Evolutionary conservation across 345 rosid species (phyloP), one percentile per base, ranked within the genome.

Genomic region (Heritiera fomes): DNA sequence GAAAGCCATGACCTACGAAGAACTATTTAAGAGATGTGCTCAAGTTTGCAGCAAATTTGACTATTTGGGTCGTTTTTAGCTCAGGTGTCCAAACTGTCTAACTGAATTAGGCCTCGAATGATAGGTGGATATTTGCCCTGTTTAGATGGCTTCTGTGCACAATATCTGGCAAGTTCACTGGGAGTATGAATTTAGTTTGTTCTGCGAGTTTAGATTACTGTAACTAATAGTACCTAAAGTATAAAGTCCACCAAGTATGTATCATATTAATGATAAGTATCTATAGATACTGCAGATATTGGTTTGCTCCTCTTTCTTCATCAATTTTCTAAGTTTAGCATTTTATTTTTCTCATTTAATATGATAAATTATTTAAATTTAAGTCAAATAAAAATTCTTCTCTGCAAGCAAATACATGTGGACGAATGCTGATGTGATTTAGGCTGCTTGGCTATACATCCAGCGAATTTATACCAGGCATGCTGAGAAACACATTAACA

Each of bases 341-440:
- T 38, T 64, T n/a, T 65, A 65, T 45, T 68, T 59, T 68, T 45
- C 73, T 68, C 71, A 67, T 41, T 41, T 67, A 20, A 45, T 41
- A 65, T 28, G 49, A 65, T 65, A 40, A 65, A 65, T 65, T 14
- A 63, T 34, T 10, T 32, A 32, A 32, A 63, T 32, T 63, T 41
- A 41, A 17, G 69, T 64, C 46, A 64, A 15, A 15, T 53, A 15
- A 15, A 17, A 56, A 18, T 6, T 56, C 3, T 6, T 1, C 23
- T 2, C 10, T 64, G 12, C 45, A 2, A 0, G 38, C 18, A 41
- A 64, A 64, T 15, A 38, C 69, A 64, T 43, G 1, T 64, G 46
- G 46, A 38, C 0, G 9, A 6, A 30, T 38, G 47, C 69, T 15
- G 32, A 20, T n/a, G 32, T 4, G 10, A 20, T 58, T 7, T 58